These are phyloP conservation scores for Purpureocillium takamizusanense DNA, from an alignment of 2,329 filamentous ascomycete genomes.

Conservation along the genomic window DNA sequence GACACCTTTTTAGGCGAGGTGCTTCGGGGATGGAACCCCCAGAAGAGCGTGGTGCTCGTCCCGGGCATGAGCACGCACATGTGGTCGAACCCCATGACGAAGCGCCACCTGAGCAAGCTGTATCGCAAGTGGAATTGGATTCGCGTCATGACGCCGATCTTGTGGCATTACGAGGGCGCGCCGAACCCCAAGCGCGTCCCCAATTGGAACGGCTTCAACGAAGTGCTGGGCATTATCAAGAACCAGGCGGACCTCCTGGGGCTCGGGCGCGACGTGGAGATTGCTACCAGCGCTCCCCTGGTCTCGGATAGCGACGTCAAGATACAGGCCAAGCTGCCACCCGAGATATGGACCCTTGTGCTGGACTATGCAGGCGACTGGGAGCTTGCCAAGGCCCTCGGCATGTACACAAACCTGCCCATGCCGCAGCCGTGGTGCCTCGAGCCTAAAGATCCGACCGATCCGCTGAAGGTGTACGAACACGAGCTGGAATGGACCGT, in stretches of 20 bases:
- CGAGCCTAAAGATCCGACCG: constrained; percentile 48
- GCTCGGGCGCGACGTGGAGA: constrained; percentile 62
- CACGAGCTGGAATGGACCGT: constrained; percentile 80
- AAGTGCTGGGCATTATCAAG: constrained; percentile 64
- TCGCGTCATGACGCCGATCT: constrained; percentile 66
- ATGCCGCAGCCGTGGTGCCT: constrained; percentile 61
- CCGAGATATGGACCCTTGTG: constrained; percentile 84
- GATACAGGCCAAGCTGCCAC: constrained; percentile 50
- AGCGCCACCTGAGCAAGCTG: constrained; percentile 78
- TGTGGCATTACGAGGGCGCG: constrained; percentile 66
- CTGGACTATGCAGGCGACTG: constrained; percentile 80
- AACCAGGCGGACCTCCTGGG: constrained; percentile 70
- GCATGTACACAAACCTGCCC: constrained; percentile 69
- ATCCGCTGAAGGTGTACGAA: constrained; percentile 63
- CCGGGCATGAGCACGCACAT: constrained; percentile 83
- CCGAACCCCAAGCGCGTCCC: constrained; percentile 43
- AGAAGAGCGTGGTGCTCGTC: constrained; percentile 75
- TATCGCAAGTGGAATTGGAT: constrained; percentile 82
- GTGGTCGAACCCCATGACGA: constrained; percentile 86
- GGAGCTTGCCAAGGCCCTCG: constrained; percentile 76
- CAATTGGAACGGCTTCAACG: constrained; percentile 57
- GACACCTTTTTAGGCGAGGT: constrained; percentile 75
- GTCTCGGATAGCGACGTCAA: constrained; percentile 22
- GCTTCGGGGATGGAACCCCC: constrained; percentile 76
- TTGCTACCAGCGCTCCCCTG: constrained; percentile 30